A percentile compares a stretch with the other conserved stretches of the same genome.
Evolutionary conservation across 1,284 basidiomycete genomes (phyloP).

Genomic region (Ustilago vetiveriae): DNA sequence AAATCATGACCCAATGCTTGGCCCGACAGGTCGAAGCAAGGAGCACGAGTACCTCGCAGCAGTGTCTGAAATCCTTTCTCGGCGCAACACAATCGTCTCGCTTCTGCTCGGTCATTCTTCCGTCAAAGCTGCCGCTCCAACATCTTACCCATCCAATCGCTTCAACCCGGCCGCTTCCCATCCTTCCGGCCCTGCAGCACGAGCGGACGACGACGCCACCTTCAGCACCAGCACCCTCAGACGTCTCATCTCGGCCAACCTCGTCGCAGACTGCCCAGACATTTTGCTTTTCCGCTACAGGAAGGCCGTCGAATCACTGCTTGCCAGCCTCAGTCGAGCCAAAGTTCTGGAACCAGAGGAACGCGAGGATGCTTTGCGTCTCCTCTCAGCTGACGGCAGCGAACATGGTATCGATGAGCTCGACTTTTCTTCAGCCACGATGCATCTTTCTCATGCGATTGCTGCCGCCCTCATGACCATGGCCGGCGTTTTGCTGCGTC

Average conservation of each 20-base stretch:
- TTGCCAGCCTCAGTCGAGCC: conserved; percentile 23
- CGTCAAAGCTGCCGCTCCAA: conserved; percentile 8
- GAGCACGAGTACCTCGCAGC: conserved; percentile 33
- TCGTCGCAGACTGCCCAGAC: conserved; percentile 21
- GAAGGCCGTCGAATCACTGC: conserved; percentile 28
- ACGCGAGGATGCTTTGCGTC: conserved; percentile 26
- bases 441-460: conserved; percentile 33
- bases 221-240: conserved; percentile 25
- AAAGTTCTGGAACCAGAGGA: conserved; percentile 31
- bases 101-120: conserved; percentile 36
- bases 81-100: conserved; percentile 35
- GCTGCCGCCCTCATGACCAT: conserved; percentile 40
- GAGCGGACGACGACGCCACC: not conserved
- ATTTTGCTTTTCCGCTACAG: conserved; percentile 29
- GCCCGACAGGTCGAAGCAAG: not conserved
- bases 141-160: conserved; percentile 18
- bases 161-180: conserved; percentile 34
- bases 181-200: conserved; percentile 1
- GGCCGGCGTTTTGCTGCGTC: conserved; percentile 39
- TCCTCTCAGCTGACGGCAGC: conserved; percentile 9
- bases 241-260: conserved; percentile 36
- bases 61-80: conserved; percentile 32
- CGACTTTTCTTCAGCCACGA: conserved; percentile 29
- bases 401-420: conserved; percentile 18
- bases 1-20: no score